Evolutionary conservation across 2,329 filamentous ascomycete genomes (phyloP), one percentile per base, ranked within the genome.

Genomic region (Cladosporium austrohemisphaericum): DNA sequence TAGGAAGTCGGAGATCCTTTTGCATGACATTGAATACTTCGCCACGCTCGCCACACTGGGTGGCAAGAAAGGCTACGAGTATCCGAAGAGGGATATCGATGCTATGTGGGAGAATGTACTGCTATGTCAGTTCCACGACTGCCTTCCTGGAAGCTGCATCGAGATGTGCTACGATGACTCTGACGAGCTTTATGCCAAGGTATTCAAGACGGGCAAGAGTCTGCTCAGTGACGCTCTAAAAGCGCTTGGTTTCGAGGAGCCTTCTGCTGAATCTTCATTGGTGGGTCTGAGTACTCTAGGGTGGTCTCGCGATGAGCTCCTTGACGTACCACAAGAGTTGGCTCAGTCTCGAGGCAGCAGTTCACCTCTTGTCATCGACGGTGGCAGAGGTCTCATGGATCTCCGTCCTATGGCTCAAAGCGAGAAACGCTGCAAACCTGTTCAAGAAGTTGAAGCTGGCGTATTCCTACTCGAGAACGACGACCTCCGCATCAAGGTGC

Each of bases 121-220:
- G 19, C 80, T 97, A 20, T 97, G 92, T 58, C 93, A 98, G 63
- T 98, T 98, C 76, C 93, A 98, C 57, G 93, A 98, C 65, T 97
- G 93, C 65, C 76, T 98, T 44, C 93, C 93, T 1, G 93, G 93
- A 49, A 96, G 89, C 65, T 88, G 83, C 26, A 97, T 98, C 60
- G 91, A 94, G 68, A 96, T 97, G 90, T 95, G 90, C 68, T 97
- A 97, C 61, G 88, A 95, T 66, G 93, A 98, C 65, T 95, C 91
- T 3, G 86, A 95, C 64, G 80, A 90, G 67, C 77, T 95, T 5
- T 98, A 98, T 64, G 85, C 80, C 2, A 76, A 88, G 58, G 81
- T 95, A 2, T 95, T 95, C 64, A 74, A 83, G 56, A 89, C 81
- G 1, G 92, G 88, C 5, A 73, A 86, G 56, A 81, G 79, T 55